Conservation (phyloP, 1,284 basidiomycete genomes). For the Ustilago cynodontis region DNA sequence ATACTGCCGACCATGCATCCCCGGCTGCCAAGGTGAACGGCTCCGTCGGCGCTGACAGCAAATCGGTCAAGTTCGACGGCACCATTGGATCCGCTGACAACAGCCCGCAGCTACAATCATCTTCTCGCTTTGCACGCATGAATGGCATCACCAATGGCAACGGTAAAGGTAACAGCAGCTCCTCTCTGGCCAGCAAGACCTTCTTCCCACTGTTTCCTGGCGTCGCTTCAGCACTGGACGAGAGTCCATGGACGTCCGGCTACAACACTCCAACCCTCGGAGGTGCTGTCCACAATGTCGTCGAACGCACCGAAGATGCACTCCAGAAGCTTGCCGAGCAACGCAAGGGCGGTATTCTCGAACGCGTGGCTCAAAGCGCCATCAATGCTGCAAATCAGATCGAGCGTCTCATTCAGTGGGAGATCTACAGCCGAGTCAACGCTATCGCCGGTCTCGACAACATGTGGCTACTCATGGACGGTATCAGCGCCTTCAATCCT, state of each 20-base stretch:
- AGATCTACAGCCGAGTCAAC: slow-evolving; percentile 45
- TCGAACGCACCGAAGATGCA: slow-evolving; percentile 38
- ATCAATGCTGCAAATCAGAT: slow-evolving; percentile 21
- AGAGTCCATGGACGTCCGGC: slow-evolving; percentile 46
- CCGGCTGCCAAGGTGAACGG: slow-evolving; percentile 22
- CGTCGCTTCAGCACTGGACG: slow-evolving; percentile 34
- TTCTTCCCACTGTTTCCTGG: slow-evolving; percentile 46
- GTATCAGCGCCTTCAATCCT: slow-evolving; percentile 60
- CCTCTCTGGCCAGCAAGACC: slow-evolving; percentile 16
- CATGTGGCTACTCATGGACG: slow-evolving; percentile 59
- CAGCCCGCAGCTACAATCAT: slow-evolving; percentile 29
- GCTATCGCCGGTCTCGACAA: slow-evolving; percentile 57
- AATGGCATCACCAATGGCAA: slow-evolving; percentile 28
- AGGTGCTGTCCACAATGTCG: slow-evolving; percentile 37
- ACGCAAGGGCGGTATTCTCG: slow-evolving; percentile 19
- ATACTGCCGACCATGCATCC: slow-evolving; percentile 14
- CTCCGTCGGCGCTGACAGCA: slow-evolving; percentile 19
- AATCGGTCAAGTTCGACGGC: not conserved
- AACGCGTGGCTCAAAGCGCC: slow-evolving; percentile 8
- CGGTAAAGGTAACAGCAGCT: slow-evolving; percentile 4
- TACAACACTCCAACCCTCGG: slow-evolving; percentile 44
- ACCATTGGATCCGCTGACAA: slow-evolving; percentile 12
- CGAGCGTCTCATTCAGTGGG: slow-evolving; percentile 40
- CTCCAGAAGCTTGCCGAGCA: slow-evolving; percentile 30
- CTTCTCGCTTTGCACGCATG: slow-evolving; percentile 39